A percentile compares a stretch with the other conserved stretches of the same genome.
These are phyloP conservation scores for Hymenotorrendiella dingleyae DNA, from an alignment of 2,329 filamentous ascomycete species.

Conservation along the genomic window DNA sequence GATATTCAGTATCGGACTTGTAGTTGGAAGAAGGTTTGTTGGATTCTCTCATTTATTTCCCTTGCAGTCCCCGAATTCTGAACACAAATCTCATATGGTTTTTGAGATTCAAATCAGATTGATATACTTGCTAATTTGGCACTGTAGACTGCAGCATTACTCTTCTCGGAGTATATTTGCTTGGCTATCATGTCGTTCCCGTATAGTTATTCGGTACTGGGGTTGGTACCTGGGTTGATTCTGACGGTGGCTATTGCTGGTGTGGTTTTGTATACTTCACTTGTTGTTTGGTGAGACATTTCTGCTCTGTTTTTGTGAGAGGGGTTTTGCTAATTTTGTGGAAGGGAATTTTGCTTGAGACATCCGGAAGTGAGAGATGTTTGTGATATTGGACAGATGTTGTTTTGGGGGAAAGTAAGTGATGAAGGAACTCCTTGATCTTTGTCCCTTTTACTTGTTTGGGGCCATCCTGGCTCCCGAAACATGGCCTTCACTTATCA, in stretches of 20 bases:
- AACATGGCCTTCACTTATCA: too few species aligned
- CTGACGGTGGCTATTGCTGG: conserved; percentile 72
- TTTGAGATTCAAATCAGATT: not conserved
- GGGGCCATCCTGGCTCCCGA: too few species aligned
- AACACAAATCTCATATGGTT: conserved; percentile 4
- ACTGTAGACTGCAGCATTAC: conserved; percentile 68
- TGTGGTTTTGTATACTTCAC: conserved; percentile 77
- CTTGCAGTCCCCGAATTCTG: too few species aligned
- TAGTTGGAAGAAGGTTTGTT: conserved; percentile 75
- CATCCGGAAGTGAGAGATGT: conserved; percentile 90
- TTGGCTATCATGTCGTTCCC: conserved; percentile 92
- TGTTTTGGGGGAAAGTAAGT: conserved; percentile 85
- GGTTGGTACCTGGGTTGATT: conserved; percentile 80
- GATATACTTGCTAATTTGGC: not conserved
- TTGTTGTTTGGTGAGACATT: conserved; percentile 52
- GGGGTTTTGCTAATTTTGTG: not conserved
- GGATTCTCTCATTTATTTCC: conserved; percentile 3
- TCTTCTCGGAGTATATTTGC: conserved; percentile 95
- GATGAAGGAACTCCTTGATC: too few species aligned
- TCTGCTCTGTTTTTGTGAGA: not conserved
- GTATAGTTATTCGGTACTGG: conserved; percentile 83
- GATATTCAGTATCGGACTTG: conserved; percentile 90
- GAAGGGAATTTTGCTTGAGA: conserved; percentile 81
- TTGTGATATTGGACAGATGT: conserved; percentile 91
- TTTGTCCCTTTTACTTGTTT: too few species aligned